Evolutionary conservation across 2,329 filamentous ascomycete genomes (phyloP).

Genomic region (Tolypocladium nubicola): DNA sequence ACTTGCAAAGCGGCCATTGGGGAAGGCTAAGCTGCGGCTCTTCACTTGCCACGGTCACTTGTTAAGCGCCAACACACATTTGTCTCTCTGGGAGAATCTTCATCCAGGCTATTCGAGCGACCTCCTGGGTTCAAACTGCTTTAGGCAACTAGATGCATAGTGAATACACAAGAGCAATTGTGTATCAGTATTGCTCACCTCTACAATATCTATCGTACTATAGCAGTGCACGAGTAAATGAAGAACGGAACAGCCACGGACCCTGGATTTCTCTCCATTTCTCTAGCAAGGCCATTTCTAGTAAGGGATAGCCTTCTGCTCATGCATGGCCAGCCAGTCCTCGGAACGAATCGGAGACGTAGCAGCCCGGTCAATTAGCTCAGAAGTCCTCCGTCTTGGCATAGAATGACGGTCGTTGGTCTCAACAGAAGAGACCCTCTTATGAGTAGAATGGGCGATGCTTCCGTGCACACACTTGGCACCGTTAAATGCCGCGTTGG

Average conservation of each 20-base stretch:
- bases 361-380: neutral
- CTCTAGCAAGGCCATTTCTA: neutral
- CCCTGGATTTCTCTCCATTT: neutral
- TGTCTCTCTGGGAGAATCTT: too few species aligned
- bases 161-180: neutral
- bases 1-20: too few species aligned
- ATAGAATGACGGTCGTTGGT: neutral
- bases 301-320: slow-evolving; percentile 2
- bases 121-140: too few species aligned
- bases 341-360: neutral
- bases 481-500: slow-evolving; percentile 27
- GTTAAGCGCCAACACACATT: too few species aligned
- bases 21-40: too few species aligned
- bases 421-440: neutral
- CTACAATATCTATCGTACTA: neutral
- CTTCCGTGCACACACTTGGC: slow-evolving; percentile 27
- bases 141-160: too few species aligned
- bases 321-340: slow-evolving; percentile 2
- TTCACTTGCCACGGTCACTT: too few species aligned
- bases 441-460: slow-evolving; percentile 9
- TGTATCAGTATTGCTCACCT: neutral
- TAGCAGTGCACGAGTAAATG: neutral
- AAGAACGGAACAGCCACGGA: neutral
- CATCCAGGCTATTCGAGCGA: too few species aligned
- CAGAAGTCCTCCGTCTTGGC: neutral